phyloP scores from a whole-genome alignment of 108 stramenopile species.

The Heterococcus sp. region DNA sequence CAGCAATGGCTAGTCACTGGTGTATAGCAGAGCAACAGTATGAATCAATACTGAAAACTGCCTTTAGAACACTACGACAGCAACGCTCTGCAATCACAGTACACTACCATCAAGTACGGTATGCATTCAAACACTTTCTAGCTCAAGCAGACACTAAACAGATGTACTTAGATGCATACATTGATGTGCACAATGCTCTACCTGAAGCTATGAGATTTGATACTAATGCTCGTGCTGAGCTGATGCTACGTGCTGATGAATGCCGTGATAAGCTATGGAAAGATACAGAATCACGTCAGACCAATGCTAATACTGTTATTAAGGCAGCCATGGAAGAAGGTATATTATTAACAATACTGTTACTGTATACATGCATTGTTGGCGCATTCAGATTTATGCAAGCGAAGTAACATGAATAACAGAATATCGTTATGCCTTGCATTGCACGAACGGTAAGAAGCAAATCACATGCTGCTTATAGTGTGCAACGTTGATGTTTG shows the following conservation, averaged over 20 bases:
- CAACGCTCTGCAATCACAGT: conserved; percentile 6
- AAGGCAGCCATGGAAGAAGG: conserved; percentile 5
- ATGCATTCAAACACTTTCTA: conserved; percentile 2
- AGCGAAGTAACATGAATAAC: neutral
- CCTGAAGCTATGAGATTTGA: conserved; percentile 27
- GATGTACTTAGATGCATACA: neutral
- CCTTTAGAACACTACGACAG: conserved; percentile 34
- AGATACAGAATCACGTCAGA: conserved; percentile 15
- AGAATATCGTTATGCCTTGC: neutral
- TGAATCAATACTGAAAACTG: neutral
- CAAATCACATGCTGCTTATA: neutral
- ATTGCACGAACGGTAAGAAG: neutral
- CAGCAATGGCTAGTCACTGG: neutral
- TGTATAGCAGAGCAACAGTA: neutral
- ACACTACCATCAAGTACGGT: conserved; percentile 14
- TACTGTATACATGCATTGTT: neutral
- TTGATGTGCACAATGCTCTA: neutral
- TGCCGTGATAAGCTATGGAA: conserved; percentile 20
- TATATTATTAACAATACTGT: neutral
- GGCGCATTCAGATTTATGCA: neutral
- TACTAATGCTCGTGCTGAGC: conserved; percentile 19
- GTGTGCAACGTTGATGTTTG: neutral
- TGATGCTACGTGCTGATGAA: conserved; percentile 14
- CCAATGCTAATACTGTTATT: neutral
- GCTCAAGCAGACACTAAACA: conserved; percentile 24